Evolutionary conservation across 108 stramenopile species (phyloP), one percentile per base, ranked within the genome.

Genomic region (Stephanodiscus triporus): DNA sequence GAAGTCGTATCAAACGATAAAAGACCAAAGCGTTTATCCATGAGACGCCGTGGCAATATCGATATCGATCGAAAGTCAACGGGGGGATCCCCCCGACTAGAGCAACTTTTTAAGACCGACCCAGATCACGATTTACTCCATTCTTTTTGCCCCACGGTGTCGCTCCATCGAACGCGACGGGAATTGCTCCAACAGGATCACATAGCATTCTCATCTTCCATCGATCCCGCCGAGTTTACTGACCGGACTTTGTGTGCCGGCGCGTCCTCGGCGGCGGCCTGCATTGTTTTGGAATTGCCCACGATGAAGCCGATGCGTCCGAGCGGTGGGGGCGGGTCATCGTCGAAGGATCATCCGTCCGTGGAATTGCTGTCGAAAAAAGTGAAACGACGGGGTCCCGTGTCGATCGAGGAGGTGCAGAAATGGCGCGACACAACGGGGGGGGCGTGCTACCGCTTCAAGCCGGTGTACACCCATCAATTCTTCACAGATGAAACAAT

Each of bases 401-500:
- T 57, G 27, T 54, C 51, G 19, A 53, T 37, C 4, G 27, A 48
- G 26, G 65, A 66, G 19, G 19, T 68, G 19, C 22, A 68, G 36
- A 54, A 27, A 49, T 68, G 68, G 68, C 51, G 34, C 34, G 29
- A 51, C 45, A 3, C 62, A 32, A 54, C 26, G 10, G 27, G 53
- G 36, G 29, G 16, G 19, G 14, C 37, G n/a, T 73, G 36, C 24
- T 62, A 73, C 63, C 60, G 68, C 27, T 78, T 78, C 22, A 72
- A 72, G 68, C 78, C 78, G 11, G 70, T 72, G 16, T 80, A 49
- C 50, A 80, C 78, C 7, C 78, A 80, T 54, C 78, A 80, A 63
- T 75, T 70, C 32, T 80, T 80, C 58, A 14, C 49, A 4, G 48
- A 73, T 30, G 77, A 78, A n/a, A 23, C 45, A 61, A 57, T 80